Evolutionary conservation across 2,329 filamentous ascomycete species (phyloP), one percentile per base, ranked within the genome.

Genomic region (Penicillium brasilianum): DNA sequence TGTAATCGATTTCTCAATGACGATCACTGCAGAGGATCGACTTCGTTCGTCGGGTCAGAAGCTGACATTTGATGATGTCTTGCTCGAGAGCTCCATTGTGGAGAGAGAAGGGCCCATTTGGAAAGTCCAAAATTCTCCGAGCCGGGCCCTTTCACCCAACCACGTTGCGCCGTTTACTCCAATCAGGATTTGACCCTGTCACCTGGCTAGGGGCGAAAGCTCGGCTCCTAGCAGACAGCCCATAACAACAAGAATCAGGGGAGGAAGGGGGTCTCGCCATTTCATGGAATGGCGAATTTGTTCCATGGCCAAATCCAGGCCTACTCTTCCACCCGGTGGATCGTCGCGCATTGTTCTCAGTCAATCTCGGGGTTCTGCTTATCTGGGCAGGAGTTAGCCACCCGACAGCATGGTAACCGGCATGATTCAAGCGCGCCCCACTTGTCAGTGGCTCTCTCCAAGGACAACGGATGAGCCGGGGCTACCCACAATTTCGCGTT

Each of bases 341-440:
- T 55, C 44, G 37, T 20, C 36, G 28, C 34, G 18, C 46, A 32
- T 25, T 28, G 3, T 6, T 34, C 28, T 20, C 28, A n/a, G 22
- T 50, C 30, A 18, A 34, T 34, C 43, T 56, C 52, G 51, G 36
- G 18, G 28, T 1, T 30, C 50, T 52, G 25, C 58, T 49, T 25
- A 50, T 30, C 52, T 56, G 55, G 58, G 58, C 52, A 60, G 55
- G 58, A 60, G 52, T 43, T 44, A 32, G 20, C 14, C 14, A 25
- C 50, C 51, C 43, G 36, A 43, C 43, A 55, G 32, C 43, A 28
- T 20, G 51, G 22, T 25, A 53, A 30, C 36, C 2, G 44, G 44
- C 46, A 41, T 44, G 36, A 44, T 51, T 59, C 44, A 34, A 36
- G 43, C n/a, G 37, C 44, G 20, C 58, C 36, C 46, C 58, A 60